Base-by-base conservation (phyloP, 192 early-diverging fungal species). In the Coemansia pectinata region DNA sequence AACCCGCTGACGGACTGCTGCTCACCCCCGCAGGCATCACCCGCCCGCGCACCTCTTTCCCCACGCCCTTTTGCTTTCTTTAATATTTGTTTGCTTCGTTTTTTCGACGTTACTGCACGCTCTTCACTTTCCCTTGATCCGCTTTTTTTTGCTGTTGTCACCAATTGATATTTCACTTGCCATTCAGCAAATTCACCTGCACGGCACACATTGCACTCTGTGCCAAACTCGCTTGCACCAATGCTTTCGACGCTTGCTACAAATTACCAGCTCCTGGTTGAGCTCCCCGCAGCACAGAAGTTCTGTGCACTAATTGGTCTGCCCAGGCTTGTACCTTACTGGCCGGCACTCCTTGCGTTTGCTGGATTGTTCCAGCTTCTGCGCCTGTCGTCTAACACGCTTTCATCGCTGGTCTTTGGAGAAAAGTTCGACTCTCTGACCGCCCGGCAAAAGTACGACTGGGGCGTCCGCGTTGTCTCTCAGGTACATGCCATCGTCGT, bases 381-480 rank as follows among this genome's bases (percentile, higher is more conserved):
- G 47, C 83, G 86, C 25, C 81, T 85, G 34, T 74, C 86, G 42
- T 94, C 92, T 15, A 83, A 85, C 57, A 19, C 85, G 41, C 65
- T 94, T 42, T 89, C 87, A 21, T 86, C 89, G 14, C 34, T 85
- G 33, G 62, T 94, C 5, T 92, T 92, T 78, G 89, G 89, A 38
- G 80, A 74, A 65, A 90, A 87, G 42, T 94, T 90, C 55, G 85
- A 87, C 44, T 73, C 72, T 21, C 74, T 94, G 29, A 73, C 81
- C 62, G 79, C 86, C 11, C 64, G 83, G 39, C 85, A 87, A 74
- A 81, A 84, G 62, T 75, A 87, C 58, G 88, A 92, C 85, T 92
- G 90, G 89, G 79, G 83, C 55, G 79, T 97, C 31, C 94, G 94
- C 73, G 85, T 91, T 23, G 92, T 92, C n/a, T 95, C 94, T 11